phyloP scores from a whole-genome alignment of 2,329 filamentous ascomycete species.

The Cryphonectria naterciae region DNA sequence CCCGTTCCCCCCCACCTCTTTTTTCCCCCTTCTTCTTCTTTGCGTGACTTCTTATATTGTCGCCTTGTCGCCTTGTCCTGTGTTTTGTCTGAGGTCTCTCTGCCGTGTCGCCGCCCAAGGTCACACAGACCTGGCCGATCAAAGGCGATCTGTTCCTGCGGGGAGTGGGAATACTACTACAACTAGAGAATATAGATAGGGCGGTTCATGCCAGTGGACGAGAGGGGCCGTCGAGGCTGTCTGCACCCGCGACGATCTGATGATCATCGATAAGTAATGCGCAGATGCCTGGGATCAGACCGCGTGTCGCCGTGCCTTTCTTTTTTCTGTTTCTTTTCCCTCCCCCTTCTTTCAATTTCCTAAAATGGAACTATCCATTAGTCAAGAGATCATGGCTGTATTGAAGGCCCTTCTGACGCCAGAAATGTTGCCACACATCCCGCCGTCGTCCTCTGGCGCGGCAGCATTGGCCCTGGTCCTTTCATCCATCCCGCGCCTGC shows the following conservation, averaged over 20 bases:
- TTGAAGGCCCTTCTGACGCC: not conserved
- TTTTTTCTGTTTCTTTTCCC: not conserved
- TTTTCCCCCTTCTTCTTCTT: no score
- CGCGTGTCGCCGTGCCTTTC: not conserved
- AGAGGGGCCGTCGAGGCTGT: not conserved
- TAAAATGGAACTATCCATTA: not conserved
- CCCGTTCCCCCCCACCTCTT: not conserved
- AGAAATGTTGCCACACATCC: not conserved
- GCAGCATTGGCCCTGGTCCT: not conserved
- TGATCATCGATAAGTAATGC: conserved; percentile 13
- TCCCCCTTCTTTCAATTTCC: no score
- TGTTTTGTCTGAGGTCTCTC: not conserved
- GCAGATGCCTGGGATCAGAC: conserved; percentile 12
- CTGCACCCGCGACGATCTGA: conserved; percentile 17
- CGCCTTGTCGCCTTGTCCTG: not conserved
- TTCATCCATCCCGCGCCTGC: conserved; percentile 3
- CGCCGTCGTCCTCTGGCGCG: not conserved
- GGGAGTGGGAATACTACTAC: not conserved
- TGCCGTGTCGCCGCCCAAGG: conserved; percentile 38
- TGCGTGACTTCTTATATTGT: not conserved
- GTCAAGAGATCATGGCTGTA: not conserved
- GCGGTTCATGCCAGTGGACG: conserved; percentile 5
- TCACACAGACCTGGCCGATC: conserved; percentile 32
- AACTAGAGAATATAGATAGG: conserved; percentile 15
- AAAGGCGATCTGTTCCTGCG: conserved; percentile 16